Evolutionary conservation across 2,329 filamentous ascomycete species (phyloP).

Genomic region (Trichoderma breve): DNA sequence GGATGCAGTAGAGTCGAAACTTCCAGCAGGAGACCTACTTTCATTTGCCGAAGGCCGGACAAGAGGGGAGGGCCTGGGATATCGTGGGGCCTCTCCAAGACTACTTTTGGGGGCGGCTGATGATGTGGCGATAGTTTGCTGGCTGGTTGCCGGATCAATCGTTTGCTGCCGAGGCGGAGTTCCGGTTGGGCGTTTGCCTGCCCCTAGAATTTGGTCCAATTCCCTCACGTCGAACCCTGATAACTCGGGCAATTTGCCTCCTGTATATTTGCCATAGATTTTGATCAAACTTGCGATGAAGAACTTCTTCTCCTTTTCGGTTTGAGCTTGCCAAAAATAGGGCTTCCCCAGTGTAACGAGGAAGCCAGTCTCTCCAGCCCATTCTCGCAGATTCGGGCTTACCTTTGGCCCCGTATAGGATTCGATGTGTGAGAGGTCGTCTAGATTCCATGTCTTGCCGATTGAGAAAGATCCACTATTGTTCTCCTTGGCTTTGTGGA

Average conservation of each 20-base stretch:
- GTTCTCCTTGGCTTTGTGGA: constrained; percentile 98
- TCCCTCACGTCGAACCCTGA: constrained; percentile 80
- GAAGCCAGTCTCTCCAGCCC: constrained; percentile 83
- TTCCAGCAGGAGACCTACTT: constrained; percentile 49
- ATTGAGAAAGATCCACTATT: constrained; percentile 92
- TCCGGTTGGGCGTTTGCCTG: constrained; percentile 42
- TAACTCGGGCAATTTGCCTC: constrained; percentile 75
- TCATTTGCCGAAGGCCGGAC: constrained; percentile 41
- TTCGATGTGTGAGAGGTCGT: constrained; percentile 81
- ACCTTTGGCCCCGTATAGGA: constrained; percentile 67
- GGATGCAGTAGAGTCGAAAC: constrained; percentile 48
- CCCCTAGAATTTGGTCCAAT: constrained; percentile 69
- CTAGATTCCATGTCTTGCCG: constrained; percentile 96
- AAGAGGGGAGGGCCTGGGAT: constrained; percentile 28
- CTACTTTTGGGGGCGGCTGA: constrained; percentile 23
- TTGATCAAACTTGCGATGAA: constrained; percentile 96
- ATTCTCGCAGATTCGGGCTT: constrained; percentile 62
- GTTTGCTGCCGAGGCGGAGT: constrained; percentile 28
- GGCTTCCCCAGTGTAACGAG: constrained; percentile 86
- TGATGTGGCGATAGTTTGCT: constrained; percentile 23
- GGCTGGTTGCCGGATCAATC: constrained; percentile 28
- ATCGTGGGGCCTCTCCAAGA: constrained; percentile 30
- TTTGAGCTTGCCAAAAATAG: constrained; percentile 95
- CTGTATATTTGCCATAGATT: constrained; percentile 95
- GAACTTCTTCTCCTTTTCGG: constrained; percentile 95